A percentile compares a stretch with the other conserved stretches of the same genome.
These are phyloP conservation scores for Annulohypoxylon nitens DNA, from an alignment of 495 filamentous ascomycete species.

Conservation along the genomic window DNA sequence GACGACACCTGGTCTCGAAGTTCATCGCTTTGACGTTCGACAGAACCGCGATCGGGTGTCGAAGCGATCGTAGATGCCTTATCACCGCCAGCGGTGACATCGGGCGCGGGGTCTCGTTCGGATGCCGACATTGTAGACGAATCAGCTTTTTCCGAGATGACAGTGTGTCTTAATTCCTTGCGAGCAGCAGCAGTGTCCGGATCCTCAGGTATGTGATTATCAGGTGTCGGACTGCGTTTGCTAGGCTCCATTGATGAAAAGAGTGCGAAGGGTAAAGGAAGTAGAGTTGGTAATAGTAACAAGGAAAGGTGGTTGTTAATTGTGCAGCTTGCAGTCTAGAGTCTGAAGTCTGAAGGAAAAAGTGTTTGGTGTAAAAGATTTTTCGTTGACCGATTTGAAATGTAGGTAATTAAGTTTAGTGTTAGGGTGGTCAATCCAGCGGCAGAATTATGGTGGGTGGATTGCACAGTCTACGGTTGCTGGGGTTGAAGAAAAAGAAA, in stretches of 20 bases:
- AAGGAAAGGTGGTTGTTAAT: conserved; percentile 16
- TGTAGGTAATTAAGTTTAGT: background rate
- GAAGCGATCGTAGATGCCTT: conserved; percentile 36
- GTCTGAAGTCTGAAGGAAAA: background rate
- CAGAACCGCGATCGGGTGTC: conserved; percentile 53
- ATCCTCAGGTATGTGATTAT: conserved; percentile 56
- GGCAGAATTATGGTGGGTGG: conserved; percentile 1
- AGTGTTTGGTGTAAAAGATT: background rate
- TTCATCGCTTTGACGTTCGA: conserved; percentile 51
- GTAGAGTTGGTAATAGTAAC: background rate
- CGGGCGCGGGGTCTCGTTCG: conserved; percentile 33
- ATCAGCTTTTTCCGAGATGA: conserved; percentile 63
- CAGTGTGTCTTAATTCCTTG: conserved; percentile 67
- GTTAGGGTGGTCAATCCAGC: background rate
- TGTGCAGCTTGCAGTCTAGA: background rate
- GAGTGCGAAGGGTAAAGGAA: background rate
- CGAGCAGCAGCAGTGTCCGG: conserved; percentile 67
- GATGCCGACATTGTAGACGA: conserved; percentile 42
- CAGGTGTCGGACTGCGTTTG: conserved; percentile 48
- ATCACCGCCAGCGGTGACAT: conserved; percentile 32
- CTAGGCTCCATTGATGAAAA: conserved; percentile 43
- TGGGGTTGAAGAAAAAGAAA: conserved; percentile 10
- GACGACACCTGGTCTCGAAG: conserved; percentile 63
- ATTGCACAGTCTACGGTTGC: background rate
- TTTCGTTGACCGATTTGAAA: background rate